phyloP scores from a whole-genome alignment of 768 basidiomycete species.

The Peribolospora kevripleyi region DNA sequence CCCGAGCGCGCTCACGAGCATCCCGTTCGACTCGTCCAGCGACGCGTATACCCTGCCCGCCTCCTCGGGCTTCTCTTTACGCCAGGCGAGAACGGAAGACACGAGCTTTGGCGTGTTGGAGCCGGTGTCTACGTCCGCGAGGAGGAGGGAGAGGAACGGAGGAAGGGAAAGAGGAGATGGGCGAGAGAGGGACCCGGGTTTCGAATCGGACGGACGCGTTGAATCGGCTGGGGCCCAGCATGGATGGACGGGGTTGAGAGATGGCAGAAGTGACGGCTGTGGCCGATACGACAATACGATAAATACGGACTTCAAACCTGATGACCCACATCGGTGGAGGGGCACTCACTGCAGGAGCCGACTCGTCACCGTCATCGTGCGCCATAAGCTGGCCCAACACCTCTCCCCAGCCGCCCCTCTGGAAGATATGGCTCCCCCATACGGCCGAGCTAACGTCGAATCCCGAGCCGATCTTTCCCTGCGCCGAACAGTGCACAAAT shows the following conservation, averaged over 20 bases:
- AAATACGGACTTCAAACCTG: neutral
- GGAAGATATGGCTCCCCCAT: slow-evolving; percentile 83
- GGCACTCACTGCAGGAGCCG: neutral
- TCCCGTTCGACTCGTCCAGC: slow-evolving; percentile 10
- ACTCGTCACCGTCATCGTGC: slow-evolving; percentile 24
- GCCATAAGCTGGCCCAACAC: slow-evolving; percentile 44
- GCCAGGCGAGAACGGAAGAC: slow-evolving; percentile 74
- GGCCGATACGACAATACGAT: neutral
- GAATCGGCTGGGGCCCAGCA: slow-evolving; percentile 10
- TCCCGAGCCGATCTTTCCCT: slow-evolving; percentile 93
- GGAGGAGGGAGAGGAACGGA: slow-evolving; percentile 52
- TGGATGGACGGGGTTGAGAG: no score
- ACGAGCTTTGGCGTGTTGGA: slow-evolving; percentile 89
- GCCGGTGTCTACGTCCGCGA: slow-evolving; percentile 89
- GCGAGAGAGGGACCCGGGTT: slow-evolving; percentile 20
- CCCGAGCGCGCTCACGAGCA: slow-evolving; percentile 1
- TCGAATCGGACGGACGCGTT: neutral
- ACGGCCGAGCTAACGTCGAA: slow-evolving; percentile 89
- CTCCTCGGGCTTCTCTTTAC: slow-evolving; percentile 34
- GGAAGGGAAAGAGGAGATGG: slow-evolving; percentile 52
- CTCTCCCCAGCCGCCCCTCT: slow-evolving; percentile 43
- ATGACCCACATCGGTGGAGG: neutral
- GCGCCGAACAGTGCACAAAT: slow-evolving; percentile 81
- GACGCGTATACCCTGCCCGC: slow-evolving; percentile 16
- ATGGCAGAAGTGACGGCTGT: no score